Conservation (phyloP, 805 yeast genomes). For the Starmerella apicola region DNA sequence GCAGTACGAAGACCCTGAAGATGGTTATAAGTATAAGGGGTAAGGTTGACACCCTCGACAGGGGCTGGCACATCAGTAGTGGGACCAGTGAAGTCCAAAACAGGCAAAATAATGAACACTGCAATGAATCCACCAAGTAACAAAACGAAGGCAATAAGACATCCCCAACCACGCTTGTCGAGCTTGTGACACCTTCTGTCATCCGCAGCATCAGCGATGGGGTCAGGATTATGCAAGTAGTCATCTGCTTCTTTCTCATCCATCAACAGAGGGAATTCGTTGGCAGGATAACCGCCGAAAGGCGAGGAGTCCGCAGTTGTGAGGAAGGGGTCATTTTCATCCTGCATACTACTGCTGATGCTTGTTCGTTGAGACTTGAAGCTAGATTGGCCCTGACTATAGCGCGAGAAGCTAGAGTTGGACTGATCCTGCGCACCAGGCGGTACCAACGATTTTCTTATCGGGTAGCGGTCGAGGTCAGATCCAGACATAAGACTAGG, state of each 20-base stretch:
- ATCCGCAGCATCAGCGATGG: slow-evolving; percentile 76
- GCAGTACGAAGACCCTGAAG: slow-evolving; percentile 46
- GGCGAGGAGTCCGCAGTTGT: slow-evolving; percentile 41
- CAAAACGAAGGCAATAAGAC: slow-evolving; percentile 32
- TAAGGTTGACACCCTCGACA: slow-evolving; percentile 31
- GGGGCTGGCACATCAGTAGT: slow-evolving; percentile 30
- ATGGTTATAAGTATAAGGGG: slow-evolving; percentile 45
- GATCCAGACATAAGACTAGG: slow-evolving; percentile 18
- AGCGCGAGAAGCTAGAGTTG: slow-evolving; percentile 16
- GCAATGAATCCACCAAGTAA: slow-evolving; percentile 49
- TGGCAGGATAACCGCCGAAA: slow-evolving; percentile 93
- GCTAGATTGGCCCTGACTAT: slow-evolving; percentile 13
- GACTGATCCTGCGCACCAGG: slow-evolving; percentile 8
- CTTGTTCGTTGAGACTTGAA: slow-evolving; percentile 14
- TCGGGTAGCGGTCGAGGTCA: slow-evolving; percentile 30
- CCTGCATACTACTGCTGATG: slow-evolving; percentile 14
- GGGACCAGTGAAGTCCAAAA: slow-evolving; percentile 63
- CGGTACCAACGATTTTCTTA: slow-evolving; percentile 19
- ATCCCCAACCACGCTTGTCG: slow-evolving; percentile 29
- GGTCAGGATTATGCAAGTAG: slow-evolving; percentile 91
- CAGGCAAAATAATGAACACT: slow-evolving; percentile 73
- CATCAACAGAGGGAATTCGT: slow-evolving; percentile 76
- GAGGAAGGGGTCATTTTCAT: slow-evolving; percentile 22
- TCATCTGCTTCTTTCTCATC: slow-evolving; percentile 95
- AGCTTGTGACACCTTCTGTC: slow-evolving; percentile 34